Evolutionary conservation across 768 basidiomycete species (phyloP).

Genomic region (Boletus vermiculosoides): DNA sequence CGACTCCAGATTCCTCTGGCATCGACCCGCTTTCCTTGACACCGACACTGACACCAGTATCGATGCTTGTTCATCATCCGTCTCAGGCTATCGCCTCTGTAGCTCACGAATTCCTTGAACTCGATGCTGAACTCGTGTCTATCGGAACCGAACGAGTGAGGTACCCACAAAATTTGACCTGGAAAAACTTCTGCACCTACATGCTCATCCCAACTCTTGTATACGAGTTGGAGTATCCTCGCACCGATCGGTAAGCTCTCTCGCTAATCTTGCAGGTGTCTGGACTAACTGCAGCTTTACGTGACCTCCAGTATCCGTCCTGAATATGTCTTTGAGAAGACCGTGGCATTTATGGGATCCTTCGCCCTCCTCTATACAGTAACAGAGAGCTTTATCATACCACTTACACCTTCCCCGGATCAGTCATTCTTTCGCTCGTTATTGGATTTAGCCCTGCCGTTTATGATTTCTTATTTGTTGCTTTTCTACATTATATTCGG

Average conservation of each 20-base stretch:
- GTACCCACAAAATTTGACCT: constrained; percentile 85
- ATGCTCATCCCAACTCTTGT: constrained; percentile 89
- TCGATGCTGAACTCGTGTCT: constrained; percentile 73
- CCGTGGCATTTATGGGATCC: constrained; percentile 89
- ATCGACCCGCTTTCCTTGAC: constrained; percentile 12
- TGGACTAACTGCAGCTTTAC: neutral
- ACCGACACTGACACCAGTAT: constrained; percentile 34
- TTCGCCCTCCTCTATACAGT: constrained; percentile 93
- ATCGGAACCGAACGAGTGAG: constrained; percentile 62
- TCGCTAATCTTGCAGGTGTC: neutral
- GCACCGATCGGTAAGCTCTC: constrained; percentile 69
- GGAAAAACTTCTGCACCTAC: constrained; percentile 81
- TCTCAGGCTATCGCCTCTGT: constrained; percentile 60
- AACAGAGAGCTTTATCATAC: constrained; percentile 92
- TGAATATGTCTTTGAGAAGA: constrained; percentile 53
- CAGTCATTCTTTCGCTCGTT: constrained; percentile 75
- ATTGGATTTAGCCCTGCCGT: constrained; percentile 86
- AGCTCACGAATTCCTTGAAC: constrained; percentile 74
- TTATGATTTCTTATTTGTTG: constrained; percentile 89
- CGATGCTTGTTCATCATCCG: constrained; percentile 61
- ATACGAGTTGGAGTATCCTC: constrained; percentile 94
- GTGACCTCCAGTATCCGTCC: constrained; percentile 40
- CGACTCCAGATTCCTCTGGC: constrained; percentile 5
- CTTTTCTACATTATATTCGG: constrained; percentile 87
- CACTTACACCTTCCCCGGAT: constrained; percentile 64